phyloP scores from a whole-genome alignment of 2,329 filamentous ascomycete species.

The Cryphonectria japonica region DNA sequence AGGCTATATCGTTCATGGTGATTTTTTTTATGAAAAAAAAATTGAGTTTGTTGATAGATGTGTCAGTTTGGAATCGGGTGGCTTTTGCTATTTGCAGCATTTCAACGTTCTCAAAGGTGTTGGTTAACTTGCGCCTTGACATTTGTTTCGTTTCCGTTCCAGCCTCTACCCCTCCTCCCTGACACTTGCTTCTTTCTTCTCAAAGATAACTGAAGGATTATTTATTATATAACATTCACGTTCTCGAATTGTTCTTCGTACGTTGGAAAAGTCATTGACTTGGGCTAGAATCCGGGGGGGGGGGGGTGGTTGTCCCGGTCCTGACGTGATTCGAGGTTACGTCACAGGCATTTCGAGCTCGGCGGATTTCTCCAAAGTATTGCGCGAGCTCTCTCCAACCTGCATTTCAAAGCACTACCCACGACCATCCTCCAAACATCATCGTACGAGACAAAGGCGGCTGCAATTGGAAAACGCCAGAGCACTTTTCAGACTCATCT shows the following conservation, averaged over 20 bases:
- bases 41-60: background rate
- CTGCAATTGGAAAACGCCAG: background rate
- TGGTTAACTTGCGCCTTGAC: too few relatives aligned
- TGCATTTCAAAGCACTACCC: background rate
- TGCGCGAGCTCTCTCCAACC: background rate
- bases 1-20: background rate
- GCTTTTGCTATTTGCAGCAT: background rate
- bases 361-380: background rate
- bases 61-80: background rate
- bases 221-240: too few relatives aligned
- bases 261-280: background rate
- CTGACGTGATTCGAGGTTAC: constrained; percentile 10
- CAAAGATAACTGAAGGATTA: too few relatives aligned
- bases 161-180: too few relatives aligned
- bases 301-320: background rate
- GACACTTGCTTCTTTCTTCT: too few relatives aligned
- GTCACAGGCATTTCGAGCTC: background rate
- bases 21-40: background rate
- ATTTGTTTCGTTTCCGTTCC: background rate
- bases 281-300: background rate
- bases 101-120: background rate
- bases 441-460: background rate
- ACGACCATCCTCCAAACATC: background rate
- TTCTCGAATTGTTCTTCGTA: background rate
- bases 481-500: background rate